Evolutionary conservation across 164 flowering plant species (phyloP).

Genomic region (Berberis thunbergii): DNA sequence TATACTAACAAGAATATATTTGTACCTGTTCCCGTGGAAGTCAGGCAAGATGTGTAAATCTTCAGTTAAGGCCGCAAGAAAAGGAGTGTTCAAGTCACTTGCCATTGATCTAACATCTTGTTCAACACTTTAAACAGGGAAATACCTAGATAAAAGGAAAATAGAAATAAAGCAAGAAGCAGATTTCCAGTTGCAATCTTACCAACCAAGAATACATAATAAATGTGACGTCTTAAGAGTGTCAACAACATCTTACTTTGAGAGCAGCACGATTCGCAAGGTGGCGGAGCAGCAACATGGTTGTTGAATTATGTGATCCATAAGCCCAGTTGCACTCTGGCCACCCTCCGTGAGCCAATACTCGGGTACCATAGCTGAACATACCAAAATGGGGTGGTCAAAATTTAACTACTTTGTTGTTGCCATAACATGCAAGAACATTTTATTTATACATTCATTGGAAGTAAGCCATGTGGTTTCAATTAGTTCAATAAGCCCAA

Average conservation of each 20-base stretch:
- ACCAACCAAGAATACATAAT: not conserved
- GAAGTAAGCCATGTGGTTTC: too few species aligned
- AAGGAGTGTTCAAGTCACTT: constrained; percentile 51
- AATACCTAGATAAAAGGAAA: constrained; percentile 35
- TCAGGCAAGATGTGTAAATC: constrained; percentile 85
- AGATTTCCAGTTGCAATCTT: too few species aligned
- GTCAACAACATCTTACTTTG: constrained; percentile 33
- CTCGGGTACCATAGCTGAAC: constrained; percentile 84
- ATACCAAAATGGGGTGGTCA: not conserved
- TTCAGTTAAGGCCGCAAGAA: constrained; percentile 76
- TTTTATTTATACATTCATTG: too few species aligned
- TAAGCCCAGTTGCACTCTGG: constrained; percentile 95
- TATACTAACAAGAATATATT: not conserved
- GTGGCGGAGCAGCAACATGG: constrained; percentile 75
- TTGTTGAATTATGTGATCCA: constrained; percentile 71
- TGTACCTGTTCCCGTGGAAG: constrained; percentile 91
- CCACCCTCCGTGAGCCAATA: constrained; percentile 99
- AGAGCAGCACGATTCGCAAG: constrained; percentile 90
- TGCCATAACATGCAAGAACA: too few species aligned
- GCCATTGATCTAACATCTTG: constrained; percentile 47
- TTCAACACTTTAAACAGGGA: constrained; percentile 67
- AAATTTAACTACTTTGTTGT: not conserved
- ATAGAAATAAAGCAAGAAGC: not conserved
- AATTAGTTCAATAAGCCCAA: too few species aligned
- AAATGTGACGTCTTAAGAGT: not conserved